Conservation (phyloP, 2,329 filamentous ascomycete genomes). For the Neopestalotiopsis clavispora region DNA sequence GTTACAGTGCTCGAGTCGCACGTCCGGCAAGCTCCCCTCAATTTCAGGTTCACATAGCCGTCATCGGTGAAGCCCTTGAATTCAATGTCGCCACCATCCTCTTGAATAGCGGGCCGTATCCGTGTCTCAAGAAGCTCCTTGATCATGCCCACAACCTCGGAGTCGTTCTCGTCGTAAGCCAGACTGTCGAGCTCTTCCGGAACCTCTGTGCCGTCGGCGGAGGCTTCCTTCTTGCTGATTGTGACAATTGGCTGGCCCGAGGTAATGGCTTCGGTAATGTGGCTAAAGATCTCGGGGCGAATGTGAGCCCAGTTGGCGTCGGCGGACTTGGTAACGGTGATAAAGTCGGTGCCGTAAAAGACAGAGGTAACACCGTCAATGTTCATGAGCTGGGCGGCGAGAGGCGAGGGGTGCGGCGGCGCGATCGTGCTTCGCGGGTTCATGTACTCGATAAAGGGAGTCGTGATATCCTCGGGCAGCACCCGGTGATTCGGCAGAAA, state of each 20-base stretch:
- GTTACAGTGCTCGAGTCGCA: conserved; percentile 98
- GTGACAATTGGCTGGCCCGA: conserved; percentile 83
- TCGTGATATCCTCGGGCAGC: conserved; percentile 73
- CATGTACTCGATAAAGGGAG: conserved; percentile 89
- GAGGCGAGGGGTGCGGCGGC: conserved; percentile 86
- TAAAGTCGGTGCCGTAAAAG: conserved; percentile 94
- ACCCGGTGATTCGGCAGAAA: conserved; percentile 91
- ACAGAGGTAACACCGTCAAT: conserved; percentile 94
- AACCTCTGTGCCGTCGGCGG: conserved; percentile 51
- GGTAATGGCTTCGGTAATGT: conserved; percentile 92
- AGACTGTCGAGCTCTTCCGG: conserved; percentile 70
- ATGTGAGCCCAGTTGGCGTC: conserved; percentile 94
- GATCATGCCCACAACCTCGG: conserved; percentile 96
- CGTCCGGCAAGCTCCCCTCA: conserved; percentile 90
- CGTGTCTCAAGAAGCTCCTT: conserved; percentile 96
- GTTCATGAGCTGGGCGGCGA: conserved; percentile 88
- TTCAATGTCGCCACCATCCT: conserved; percentile 97
- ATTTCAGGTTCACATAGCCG: conserved; percentile 83
- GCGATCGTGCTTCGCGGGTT: conserved; percentile 86
- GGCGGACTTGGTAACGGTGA: conserved; percentile 90
- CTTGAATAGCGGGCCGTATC: conserved; percentile 93
- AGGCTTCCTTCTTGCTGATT: conserved; percentile 65
- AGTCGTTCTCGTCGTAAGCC: conserved; percentile 86
- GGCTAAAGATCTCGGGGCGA: conserved; percentile 91
- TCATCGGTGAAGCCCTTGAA: conserved; percentile 82